Conservation (phyloP, 495 filamentous ascomycete genomes). For the Penicillium ochrochloron region DNA sequence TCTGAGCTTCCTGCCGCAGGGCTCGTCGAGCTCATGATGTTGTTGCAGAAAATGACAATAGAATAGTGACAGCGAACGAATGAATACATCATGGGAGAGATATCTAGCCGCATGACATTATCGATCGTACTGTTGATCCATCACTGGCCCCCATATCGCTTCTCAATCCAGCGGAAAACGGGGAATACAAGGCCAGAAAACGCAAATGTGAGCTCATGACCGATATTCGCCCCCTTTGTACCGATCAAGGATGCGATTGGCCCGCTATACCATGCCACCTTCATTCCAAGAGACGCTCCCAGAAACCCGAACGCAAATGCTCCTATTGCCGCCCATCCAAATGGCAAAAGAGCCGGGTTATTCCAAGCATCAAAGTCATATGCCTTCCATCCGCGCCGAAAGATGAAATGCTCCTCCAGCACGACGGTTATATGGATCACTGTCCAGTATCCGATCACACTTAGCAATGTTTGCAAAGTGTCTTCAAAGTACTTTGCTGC, state of each 20-base stretch:
- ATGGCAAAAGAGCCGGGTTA: slow-evolving; percentile 57
- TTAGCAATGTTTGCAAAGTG: slow-evolving; percentile 33
- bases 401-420: slow-evolving; percentile 71
- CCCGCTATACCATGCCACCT: slow-evolving; percentile 70
- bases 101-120: no score
- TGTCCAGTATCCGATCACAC: slow-evolving; percentile 66
- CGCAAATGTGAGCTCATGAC: slow-evolving; percentile 62
- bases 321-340: slow-evolving; percentile 63
- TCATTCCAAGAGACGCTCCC: slow-evolving; percentile 73
- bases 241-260: slow-evolving; percentile 67
- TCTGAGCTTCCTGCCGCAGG: slow-evolving; percentile 31
- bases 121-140: background rate
- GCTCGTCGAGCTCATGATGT: slow-evolving; percentile 15
- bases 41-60: background rate
- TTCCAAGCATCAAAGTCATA: slow-evolving; percentile 64
- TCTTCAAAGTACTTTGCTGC: slow-evolving; percentile 33
- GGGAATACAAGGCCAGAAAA: slow-evolving; percentile 33
- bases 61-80: background rate
- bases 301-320: slow-evolving; percentile 66
- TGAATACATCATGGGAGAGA: background rate
- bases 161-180: slow-evolving; percentile 31
- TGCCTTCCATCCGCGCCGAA: slow-evolving; percentile 59
- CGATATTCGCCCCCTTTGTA: slow-evolving; percentile 64
- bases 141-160: slow-evolving; percentile 19
- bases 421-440: slow-evolving; percentile 72